Evolutionary conservation across 169 alveolate genomes (phyloP), one percentile per base, ranked within the genome.

Genomic region (Ichthyophthirius multifiliis): DNA sequence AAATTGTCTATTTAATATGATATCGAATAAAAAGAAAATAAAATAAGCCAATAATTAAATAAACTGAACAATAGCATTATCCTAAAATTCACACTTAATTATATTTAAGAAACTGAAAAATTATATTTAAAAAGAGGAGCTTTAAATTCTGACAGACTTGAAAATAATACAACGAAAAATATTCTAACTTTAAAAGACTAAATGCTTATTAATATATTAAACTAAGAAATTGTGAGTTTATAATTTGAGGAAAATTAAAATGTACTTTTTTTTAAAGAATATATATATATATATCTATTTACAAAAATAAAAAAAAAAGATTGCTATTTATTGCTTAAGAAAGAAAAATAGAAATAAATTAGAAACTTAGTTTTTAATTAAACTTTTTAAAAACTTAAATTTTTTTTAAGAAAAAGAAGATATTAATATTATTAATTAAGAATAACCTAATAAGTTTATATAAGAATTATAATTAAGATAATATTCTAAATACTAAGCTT

Each of bases 191-290:
- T n/a, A n/a, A 55, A 39, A 55, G 71, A 55, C 31, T 15, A 55
- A 27, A 13, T 55, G 3, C 16, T 55, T 5, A 20, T 55, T n/a
- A 39, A 55, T 55, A 55, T 55, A 4, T 55, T 55, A 27, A 55
- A 55, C 20, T 39, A 55, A 27, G 71, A 55, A 13, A 23, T 55
- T 2, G 31, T 55, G 7, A 39, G 31, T 55, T 55, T 55, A 27
- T 10, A 55, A 23, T 55, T 20, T 55, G 71, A 55, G 34, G 71
- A 55, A 55, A 55, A 55, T 23, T 55, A 55, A 55, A 55, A 55
- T 55, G 71, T 55, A 55, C 23, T 27, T 55, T 41, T 41, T 41
- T 13, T 41, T 41, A 5, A 5, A 34, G 6, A 7, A 55, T 27
- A 55, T 18, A 18, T 34, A 55, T 27, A 27, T n/a, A 15, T 12